Conservation (phyloP, 805 yeast species). For the Pichia californica region DNA sequence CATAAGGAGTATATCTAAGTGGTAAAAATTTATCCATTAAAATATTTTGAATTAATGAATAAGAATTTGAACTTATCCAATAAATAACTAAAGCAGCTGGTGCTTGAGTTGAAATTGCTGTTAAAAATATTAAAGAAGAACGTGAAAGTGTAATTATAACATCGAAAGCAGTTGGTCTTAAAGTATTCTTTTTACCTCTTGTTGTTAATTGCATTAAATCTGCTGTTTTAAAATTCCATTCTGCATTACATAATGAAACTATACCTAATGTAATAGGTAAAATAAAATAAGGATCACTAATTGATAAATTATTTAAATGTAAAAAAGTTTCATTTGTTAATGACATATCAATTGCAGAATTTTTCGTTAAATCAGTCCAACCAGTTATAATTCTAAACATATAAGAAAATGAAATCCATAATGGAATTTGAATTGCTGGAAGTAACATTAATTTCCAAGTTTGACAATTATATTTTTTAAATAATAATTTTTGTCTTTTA, state of each 20-base stretch:
- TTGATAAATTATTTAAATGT: constrained; percentile 56
- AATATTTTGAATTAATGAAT: constrained; percentile 70
- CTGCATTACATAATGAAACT: constrained; percentile 68
- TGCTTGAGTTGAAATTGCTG: constrained; percentile 81
- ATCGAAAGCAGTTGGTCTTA: constrained; percentile 54
- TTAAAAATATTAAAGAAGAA: constrained; percentile 68
- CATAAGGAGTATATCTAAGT: constrained; percentile 41
- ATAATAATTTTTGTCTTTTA: constrained; percentile 66
- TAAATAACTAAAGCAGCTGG: constrained; percentile 78
- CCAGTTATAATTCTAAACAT: constrained; percentile 75
- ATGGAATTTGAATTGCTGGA: constrained; percentile 79
- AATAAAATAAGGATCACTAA: constrained; percentile 53
- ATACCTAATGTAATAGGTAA: constrained; percentile 71
- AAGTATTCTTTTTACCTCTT: constrained; percentile 34
- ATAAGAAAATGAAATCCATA: constrained; percentile 76
- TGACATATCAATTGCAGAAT: constrained; percentile 41
- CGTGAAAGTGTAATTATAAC: constrained; percentile 66
- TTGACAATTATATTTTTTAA: constrained; percentile 60
- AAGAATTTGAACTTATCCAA: constrained; percentile 83
- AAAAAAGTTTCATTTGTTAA: constrained; percentile 48
- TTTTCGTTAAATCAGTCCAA: constrained; percentile 37
- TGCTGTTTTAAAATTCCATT: constrained; percentile 70
- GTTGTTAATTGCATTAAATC: constrained; percentile 40
- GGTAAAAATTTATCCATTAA: constrained; percentile 64
- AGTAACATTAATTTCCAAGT: constrained; percentile 72